Conservation (phyloP, 2,329 filamentous ascomycete species). For the Laburnicola sp. region DNA sequence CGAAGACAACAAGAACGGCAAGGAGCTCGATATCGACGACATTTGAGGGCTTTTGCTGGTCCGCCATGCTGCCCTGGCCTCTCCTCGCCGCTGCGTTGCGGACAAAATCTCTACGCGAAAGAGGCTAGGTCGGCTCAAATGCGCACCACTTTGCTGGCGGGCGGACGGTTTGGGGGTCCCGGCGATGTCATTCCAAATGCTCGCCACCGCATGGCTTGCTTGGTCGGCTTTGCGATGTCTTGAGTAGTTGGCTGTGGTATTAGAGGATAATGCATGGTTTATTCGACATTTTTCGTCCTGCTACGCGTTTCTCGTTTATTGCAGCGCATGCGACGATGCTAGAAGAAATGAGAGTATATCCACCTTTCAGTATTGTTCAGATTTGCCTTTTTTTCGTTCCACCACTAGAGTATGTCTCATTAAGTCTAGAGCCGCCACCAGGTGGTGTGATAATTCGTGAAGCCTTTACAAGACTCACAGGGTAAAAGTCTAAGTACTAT, state of each 20-base stretch:
- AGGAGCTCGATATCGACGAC: slow-evolving; percentile 93
- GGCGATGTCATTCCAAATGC: neutral
- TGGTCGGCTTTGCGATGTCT: neutral
- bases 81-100: slow-evolving; percentile 21
- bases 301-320: too few species aligned
- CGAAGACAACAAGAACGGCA: slow-evolving; percentile 64
- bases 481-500: too few species aligned
- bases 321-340: too few species aligned
- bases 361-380: too few species aligned
- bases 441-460: too few species aligned
- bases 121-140: slow-evolving; percentile 42
- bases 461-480: too few species aligned
- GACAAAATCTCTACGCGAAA: slow-evolving; percentile 5
- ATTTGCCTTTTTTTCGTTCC: too few species aligned
- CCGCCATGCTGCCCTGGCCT: slow-evolving; percentile 45
- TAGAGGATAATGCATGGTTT: slow-evolving; percentile 10
- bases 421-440: too few species aligned
- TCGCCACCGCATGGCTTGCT: neutral
- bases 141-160: slow-evolving; percentile 44
- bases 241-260: slow-evolving; percentile 2
- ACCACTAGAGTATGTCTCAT: too few species aligned
- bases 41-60: slow-evolving; percentile 60
- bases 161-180: slow-evolving; percentile 33
- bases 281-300: neutral
- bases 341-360: too few species aligned